Evolutionary conservation across 2,329 filamentous ascomycete species (phyloP).

Genomic region (Pseudopyricularia javanii): DNA sequence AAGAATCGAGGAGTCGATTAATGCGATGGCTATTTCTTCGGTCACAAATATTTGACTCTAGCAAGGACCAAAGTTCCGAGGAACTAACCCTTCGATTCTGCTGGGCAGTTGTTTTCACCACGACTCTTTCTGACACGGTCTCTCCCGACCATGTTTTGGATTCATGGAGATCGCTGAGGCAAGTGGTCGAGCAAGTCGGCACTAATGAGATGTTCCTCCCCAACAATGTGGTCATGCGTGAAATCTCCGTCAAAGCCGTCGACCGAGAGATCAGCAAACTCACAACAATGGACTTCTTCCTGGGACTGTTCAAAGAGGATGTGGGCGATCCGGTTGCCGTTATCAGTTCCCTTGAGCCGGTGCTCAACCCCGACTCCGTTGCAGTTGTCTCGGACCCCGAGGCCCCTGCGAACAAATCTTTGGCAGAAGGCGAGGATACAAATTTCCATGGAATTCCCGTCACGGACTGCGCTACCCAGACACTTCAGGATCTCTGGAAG

Average conservation of each 20-base stretch:
- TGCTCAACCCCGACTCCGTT: constrained; percentile 62
- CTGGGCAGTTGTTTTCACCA: constrained; percentile 43
- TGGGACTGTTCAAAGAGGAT: constrained; percentile 76
- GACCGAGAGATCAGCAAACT: constrained; percentile 86
- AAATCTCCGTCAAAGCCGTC: constrained; percentile 70
- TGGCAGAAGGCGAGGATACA: constrained; percentile 9
- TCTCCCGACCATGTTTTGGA: constrained; percentile 43
- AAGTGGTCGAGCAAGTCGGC: constrained; percentile 28
- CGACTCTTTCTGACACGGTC: constrained; percentile 38
- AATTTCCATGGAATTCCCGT: constrained; percentile 21
- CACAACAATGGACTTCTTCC: constrained; percentile 93
- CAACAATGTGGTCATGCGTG: constrained; percentile 82
- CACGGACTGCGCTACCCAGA: constrained; percentile 38
- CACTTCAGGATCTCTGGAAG: constrained; percentile 66
- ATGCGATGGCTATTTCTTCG: constrained; percentile 39
- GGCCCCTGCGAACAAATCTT: constrained; percentile 5
- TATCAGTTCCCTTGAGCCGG: constrained; percentile 85
- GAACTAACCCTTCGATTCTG: constrained; percentile 38
- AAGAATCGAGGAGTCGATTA: constrained; percentile 36
- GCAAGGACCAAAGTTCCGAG: constrained; percentile 20
- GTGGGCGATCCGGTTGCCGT: constrained; percentile 69
- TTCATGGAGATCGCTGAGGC: constrained; percentile 46
- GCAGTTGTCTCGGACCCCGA: constrained; percentile 15
- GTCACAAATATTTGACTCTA: constrained; percentile 27
- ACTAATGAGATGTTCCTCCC: constrained; percentile 45